phyloP scores from a whole-genome alignment of 2,329 filamentous ascomycete species.

The Drechslera avenae region DNA sequence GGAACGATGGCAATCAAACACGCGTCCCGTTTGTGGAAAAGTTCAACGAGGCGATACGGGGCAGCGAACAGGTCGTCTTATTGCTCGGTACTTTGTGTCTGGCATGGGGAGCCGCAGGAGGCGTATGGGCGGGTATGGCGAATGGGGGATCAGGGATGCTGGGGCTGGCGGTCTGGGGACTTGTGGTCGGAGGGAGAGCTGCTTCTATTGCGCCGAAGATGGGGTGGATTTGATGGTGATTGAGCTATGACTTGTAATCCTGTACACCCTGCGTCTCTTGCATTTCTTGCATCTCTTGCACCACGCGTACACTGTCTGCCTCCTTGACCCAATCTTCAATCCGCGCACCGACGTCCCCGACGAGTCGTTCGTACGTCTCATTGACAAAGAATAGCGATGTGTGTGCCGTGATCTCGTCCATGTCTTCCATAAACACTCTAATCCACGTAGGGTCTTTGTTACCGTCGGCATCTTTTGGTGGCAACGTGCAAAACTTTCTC shows the following conservation, averaged over 20 bases:
- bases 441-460: conserved; percentile 74
- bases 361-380: conserved; percentile 74
- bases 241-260: conserved; percentile 2
- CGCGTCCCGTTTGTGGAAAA: conserved; percentile 44
- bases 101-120: conserved; percentile 27
- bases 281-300: conserved; percentile 32
- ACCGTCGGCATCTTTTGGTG: conserved; percentile 61
- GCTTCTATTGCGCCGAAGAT: conserved; percentile 5
- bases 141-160: conserved; percentile 11
- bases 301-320: conserved; percentile 51
- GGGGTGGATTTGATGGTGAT: neutral
- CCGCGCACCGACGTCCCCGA: conserved; percentile 72
- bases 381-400: conserved; percentile 79
- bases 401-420: conserved; percentile 86
- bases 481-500: conserved; percentile 80
- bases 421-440: conserved; percentile 76
- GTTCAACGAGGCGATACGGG: conserved; percentile 46
- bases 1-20: conserved; percentile 40
- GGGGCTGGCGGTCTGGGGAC: conserved; percentile 8
- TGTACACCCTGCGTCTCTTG: conserved; percentile 6
- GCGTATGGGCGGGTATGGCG: conserved; percentile 22
- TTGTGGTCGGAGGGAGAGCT: conserved; percentile 9
- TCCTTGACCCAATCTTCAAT: conserved; percentile 74
- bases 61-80: conserved; percentile 36
- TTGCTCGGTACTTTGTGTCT: conserved; percentile 28